A percentile compares a stretch with the other conserved stretches of the same genome.
Conservation (phyloP, 148 eudicot genomes). For the Vaccinium myrtillus region DNA sequence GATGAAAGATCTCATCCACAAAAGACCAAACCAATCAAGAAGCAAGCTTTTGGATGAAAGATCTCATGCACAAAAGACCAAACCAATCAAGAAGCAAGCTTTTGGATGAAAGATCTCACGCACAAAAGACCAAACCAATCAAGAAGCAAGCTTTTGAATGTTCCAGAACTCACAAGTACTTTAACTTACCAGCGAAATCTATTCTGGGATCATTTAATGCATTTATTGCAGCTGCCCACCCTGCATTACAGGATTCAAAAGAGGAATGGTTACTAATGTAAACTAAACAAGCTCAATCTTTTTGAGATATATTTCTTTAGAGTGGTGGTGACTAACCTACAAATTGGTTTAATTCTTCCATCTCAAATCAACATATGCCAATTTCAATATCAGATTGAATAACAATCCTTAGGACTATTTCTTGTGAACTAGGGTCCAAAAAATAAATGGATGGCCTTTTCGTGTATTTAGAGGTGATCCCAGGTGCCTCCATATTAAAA, state of each 20-base stretch:
- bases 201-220: constrained; percentile 53
- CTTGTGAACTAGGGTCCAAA: too few species aligned
- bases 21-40: neutral
- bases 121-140: neutral
- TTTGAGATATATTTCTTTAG: neutral
- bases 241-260: constrained; percentile 33
- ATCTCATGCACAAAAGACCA: neutral
- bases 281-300: neutral
- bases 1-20: neutral
- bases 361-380: neutral
- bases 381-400: neutral
- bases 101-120: neutral
- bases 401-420: neutral
- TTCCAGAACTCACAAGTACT: constrained; percentile 2
- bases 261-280: constrained; percentile 11
- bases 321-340: neutral
- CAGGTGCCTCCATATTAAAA: too few species aligned
- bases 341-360: neutral
- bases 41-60: constrained; percentile 5
- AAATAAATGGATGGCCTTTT: too few species aligned
- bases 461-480: too few species aligned
- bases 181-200: constrained; percentile 61
- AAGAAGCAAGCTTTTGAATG: constrained; percentile 6
- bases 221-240: constrained; percentile 69
- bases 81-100: constrained; percentile 2